Base-by-base conservation (phyloP, 805 yeast genomes). In the Suhomyces tanzawaensis region DNA sequence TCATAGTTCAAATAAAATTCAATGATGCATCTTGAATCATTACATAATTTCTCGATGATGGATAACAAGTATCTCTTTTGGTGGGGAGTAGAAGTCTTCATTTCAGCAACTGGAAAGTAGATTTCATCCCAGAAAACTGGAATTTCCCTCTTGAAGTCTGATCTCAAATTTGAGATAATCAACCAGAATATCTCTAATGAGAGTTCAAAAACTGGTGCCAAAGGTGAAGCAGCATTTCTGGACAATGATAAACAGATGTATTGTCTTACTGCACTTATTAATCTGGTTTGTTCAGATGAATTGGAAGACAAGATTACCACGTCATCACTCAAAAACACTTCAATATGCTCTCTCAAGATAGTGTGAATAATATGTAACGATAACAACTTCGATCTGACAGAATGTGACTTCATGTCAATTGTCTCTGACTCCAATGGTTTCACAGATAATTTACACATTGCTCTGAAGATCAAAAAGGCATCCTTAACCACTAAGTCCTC, bases 1-100 rank as follows among this genome's bases (percentile, higher is more conserved):
- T 93, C 99, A 60, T 93, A 95, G 62, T 93, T 93, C 53, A 93
- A 73, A 57, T 91, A 93, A 42, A 93, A 79, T 64, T 93, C 99
- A 41, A 95, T 87, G 45, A 95, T 67, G 14, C 95, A 82, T 44
- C 95, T 75, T 30, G 98, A 95, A 62, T 91, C 96, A 46, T 80
- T 79, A 56, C 95, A 84, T 26, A 93, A 63, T 48, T 95, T 74
- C 51, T 85, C 85, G 18, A 95, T 72, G n/a, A 91, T 74, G 9
- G 83, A 76, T 43, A 95, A 69, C 46, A 91, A 76, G 53, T 89
- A 91, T 57, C 95, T 75, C 58, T 91, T 89, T 63, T 95, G 99
- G 59, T 91, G 97, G 7, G 90, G 66, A 0, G 96, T 87, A 1
- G 97, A 85, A 2, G 95, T 81, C 54, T 82, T 85, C 80, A 93